phyloP scores from a whole-genome alignment of 2,329 filamentous ascomycete genomes.

The Neurospora sp. region DNA sequence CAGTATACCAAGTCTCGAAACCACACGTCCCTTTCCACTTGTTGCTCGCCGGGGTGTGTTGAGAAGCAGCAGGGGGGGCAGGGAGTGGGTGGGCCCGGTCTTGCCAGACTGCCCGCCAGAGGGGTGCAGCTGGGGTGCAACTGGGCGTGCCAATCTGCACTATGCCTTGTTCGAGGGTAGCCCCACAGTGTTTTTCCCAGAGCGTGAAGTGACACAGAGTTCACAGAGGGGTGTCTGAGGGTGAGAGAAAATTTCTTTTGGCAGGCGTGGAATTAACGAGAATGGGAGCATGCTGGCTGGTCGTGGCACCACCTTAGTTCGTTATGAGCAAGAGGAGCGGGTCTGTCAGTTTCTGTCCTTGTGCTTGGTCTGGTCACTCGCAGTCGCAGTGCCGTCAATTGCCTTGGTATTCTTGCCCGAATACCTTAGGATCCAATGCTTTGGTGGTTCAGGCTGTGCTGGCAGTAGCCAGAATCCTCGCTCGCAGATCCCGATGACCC shows the following conservation, averaged over 20 bases:
- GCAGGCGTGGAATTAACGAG: slow-evolving; percentile 16
- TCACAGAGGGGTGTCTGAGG: slow-evolving; percentile 3
- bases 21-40: slow-evolving; percentile 4
- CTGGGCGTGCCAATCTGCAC: slow-evolving; percentile 9
- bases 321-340: slow-evolving; percentile 16
- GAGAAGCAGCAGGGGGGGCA: slow-evolving; percentile 2
- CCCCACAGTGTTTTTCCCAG: not conserved
- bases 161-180: slow-evolving; percentile 12
- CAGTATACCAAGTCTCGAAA: slow-evolving; percentile 8
- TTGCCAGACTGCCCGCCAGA: slow-evolving; percentile 7
- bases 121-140: slow-evolving; percentile 7
- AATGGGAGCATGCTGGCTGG: slow-evolving; percentile 4
- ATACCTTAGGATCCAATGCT: not conserved
- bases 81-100: slow-evolving; percentile 11
- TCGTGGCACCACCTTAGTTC: slow-evolving; percentile 21
- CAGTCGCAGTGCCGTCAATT: slow-evolving; percentile 1
- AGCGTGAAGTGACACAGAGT: slow-evolving; percentile 2
- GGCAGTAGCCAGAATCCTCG: not conserved
- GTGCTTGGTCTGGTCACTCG: slow-evolving; percentile 10
- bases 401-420: not conserved
- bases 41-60: not conserved
- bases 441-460: not conserved
- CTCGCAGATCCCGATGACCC: not conserved
- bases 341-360: slow-evolving; percentile 9
- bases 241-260: slow-evolving; percentile 14